These are phyloP conservation scores for Gossypium herbaceum DNA, from an alignment of 345 rosid species.

Conservation along the genomic window DNA sequence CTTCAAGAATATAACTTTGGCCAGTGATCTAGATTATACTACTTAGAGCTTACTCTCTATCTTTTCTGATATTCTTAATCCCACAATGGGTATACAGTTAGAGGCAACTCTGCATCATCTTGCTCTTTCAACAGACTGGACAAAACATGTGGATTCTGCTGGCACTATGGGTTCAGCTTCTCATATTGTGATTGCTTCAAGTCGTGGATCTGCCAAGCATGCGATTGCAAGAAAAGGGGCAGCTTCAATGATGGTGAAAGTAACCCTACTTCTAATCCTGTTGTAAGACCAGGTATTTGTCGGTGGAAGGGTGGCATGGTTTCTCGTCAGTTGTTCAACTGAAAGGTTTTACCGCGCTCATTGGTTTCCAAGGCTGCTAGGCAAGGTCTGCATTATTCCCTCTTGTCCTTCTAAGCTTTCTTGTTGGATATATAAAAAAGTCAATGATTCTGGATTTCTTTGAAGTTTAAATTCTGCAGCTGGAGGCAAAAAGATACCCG, in stretches of 20 bases:
- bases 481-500: conserved; percentile 64
- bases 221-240: conserved; percentile 58
- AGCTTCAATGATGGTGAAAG: conserved; percentile 42
- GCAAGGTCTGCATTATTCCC: conserved; percentile 58
- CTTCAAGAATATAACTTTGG: neutral
- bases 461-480: conserved; percentile 60
- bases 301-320: conserved; percentile 97
- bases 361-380: conserved; percentile 79
- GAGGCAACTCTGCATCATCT: conserved; percentile 71
- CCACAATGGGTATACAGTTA: conserved; percentile 47
- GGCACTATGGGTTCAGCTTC: conserved; percentile 64
- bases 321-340: conserved; percentile 68
- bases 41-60: neutral
- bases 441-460: conserved; percentile 36
- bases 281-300: conserved; percentile 58
- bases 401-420: conserved; percentile 5
- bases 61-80: conserved; percentile 3
- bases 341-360: conserved; percentile 71
- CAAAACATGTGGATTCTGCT: conserved; percentile 63
- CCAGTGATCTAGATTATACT: neutral
- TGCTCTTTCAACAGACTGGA: conserved; percentile 78
- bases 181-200: conserved; percentile 53
- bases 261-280: conserved; percentile 47
- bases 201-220: conserved; percentile 52
- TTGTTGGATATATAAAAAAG: conserved; percentile 10